Evolutionary conservation across 1,139 yeast genomes (phyloP), one percentile per base, ranked within the genome.

Genomic region (Saccharomyces pastorianus): DNA sequence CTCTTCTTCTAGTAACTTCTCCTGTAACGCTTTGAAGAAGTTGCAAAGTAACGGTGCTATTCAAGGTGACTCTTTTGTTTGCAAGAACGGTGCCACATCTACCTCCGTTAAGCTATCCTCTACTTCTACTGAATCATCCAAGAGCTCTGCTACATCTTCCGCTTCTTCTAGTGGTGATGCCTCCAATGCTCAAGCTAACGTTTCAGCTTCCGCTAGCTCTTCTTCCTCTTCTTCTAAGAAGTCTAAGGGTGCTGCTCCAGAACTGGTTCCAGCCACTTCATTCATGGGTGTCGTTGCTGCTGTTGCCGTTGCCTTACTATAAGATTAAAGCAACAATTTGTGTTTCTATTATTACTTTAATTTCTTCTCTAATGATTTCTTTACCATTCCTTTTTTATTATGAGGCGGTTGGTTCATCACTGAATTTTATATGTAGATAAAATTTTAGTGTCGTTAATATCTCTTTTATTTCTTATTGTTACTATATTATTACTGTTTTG

Each of bases 11-110:
- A 85, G 88, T 71, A 84, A 84, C 68, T 83, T 88, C 75, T 81
- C 88, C 75, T 93, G 99, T 82, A 72, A 78, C 61, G 77, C 81
- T 56, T 88, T 90, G 80, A 80, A 85, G 74, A 70, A 73, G 57
- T 78, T 85, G 72, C 81, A 84, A 76, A 74, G 76, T 68, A 78
- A 80, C 65, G 93, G 95, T 75, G 87, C 80, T 71, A 82, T 91
- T 72, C 88, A 83, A 76, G 98, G 97, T 81, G 90, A 88, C 79
- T 78, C 82, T 66, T 90, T 82, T 78, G 81, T 78, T 66, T 91
- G 97, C 81, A 80, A 82, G 75, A 90, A 85, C 73, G 83, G 81
- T 68, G 76, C 80, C 55, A 72, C 78, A 55, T 79, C 85, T 53
- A 76, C 84, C 60, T 80, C 86, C 52, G 76, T 72, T 67, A 65